phyloP scores from a whole-genome alignment of 306 rosid species.

The Casuarina equisetifolia region DNA sequence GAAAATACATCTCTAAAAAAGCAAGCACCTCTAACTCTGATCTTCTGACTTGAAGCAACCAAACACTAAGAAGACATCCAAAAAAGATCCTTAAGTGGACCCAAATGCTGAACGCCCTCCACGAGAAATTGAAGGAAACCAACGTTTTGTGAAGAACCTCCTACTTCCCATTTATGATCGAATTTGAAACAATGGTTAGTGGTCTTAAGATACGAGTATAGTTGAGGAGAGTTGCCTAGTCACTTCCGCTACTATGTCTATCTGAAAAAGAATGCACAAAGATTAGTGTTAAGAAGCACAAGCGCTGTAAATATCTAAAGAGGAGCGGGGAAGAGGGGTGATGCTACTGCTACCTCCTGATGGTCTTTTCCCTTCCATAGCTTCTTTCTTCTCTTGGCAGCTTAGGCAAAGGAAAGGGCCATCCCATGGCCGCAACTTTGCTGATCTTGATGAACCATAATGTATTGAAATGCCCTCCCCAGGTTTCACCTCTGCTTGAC shows the following conservation, averaged over 20 bases:
- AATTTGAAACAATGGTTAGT: constrained; percentile 41
- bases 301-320: background rate
- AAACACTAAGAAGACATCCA: constrained; percentile 31
- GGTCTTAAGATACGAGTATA: constrained; percentile 56
- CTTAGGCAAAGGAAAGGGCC: constrained; percentile 95
- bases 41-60: constrained; percentile 33
- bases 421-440: constrained; percentile 92
- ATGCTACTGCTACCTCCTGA: constrained; percentile 44
- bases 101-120: constrained; percentile 43
- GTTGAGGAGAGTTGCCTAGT: constrained; percentile 52
- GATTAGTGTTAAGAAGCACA: constrained; percentile 16
- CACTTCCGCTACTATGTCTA: constrained; percentile 86
- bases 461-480: constrained; percentile 93
- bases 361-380: constrained; percentile 95
- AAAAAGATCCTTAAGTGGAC: constrained; percentile 38
- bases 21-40: constrained; percentile 31
- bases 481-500: constrained; percentile 91
- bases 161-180: constrained; percentile 45
- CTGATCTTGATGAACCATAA: constrained; percentile 54
- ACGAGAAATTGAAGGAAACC: constrained; percentile 49
- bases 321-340: constrained; percentile 14
- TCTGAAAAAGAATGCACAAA: constrained; percentile 54
- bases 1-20: constrained; percentile 30
- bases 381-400: constrained; percentile 98
- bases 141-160: constrained; percentile 34